Evolutionary conservation across 1,284 basidiomycete genomes (phyloP), one percentile per base, ranked within the genome.

Genomic region (Schizopora paradoxa): DNA sequence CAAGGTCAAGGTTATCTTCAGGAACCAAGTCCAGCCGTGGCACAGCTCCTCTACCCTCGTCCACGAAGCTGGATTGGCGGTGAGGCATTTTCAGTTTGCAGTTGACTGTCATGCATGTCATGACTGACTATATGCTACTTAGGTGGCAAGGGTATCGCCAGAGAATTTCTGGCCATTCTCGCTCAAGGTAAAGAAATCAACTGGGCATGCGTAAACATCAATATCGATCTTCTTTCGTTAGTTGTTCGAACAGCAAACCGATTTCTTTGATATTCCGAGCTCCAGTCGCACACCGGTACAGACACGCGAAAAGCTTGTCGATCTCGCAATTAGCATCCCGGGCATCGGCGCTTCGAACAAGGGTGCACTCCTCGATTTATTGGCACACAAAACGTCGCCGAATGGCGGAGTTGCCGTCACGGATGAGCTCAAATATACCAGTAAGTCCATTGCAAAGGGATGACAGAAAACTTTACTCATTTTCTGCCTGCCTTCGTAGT

Each of bases 1-100:
- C 31, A 86, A 86, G 63, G 79, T 93, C 48, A 87, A 88, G 64
- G 68, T 85, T 33, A 81, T 95, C 57, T 68, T 91, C 53, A 71
- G 93, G 41, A 75, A 80, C 23, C 91, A 94, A 57, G 83, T 91
- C 27, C 93, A 88, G 62, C 83, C 85, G 0, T 87, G 90, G 88
- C 90, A 92, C 58, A 74, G 70, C 13, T 67, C 77, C 38, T 89
- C 86, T 0, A 86, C 83, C 0, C 73, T 84, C 49, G 77, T 81
- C 2, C 84, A 88, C 55, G 92, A 97, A 66, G 87, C 91, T 13
- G 81, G 78, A 8, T 68, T 94, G 7, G 88, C 89, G 7, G 87
- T 92, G 56, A 56, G 78, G 18, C 46, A 7, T 21, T 8, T 28
- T 22, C n/a, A 29, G 13, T 6, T 22, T 43, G 6, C 41, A 19